Evolutionary conservation across 306 rosid species (phyloP).

Genomic region (Delonix regia): DNA sequence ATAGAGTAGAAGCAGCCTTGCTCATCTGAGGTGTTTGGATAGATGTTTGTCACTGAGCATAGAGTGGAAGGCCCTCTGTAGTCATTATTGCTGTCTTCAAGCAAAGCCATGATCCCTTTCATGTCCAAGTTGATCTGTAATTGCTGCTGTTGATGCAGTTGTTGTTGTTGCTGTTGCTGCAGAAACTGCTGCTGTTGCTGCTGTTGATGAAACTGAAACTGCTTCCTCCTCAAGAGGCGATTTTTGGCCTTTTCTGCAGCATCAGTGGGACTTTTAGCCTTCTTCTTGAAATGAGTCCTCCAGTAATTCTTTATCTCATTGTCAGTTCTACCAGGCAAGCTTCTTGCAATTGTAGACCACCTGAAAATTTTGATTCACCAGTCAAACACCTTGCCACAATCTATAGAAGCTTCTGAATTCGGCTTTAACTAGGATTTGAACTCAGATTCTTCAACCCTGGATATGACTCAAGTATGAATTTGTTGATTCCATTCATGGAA

Average conservation of each 20-base stretch:
- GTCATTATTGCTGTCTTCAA: constrained; percentile 50
- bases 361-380: constrained; percentile 33
- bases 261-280: constrained; percentile 50
- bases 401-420: too few relatives aligned
- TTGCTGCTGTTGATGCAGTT: constrained; percentile 50
- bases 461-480: too few relatives aligned
- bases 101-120: constrained; percentile 57
- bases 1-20: constrained; percentile 48
- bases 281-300: constrained; percentile 92
- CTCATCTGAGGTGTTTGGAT: constrained; percentile 52
- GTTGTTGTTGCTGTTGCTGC: constrained; percentile 48
- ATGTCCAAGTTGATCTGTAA: constrained; percentile 52
- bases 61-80: constrained; percentile 28
- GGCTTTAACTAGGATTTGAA: too few relatives aligned
- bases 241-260: constrained; percentile 54
- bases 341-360: constrained; percentile 95
- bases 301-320: constrained; percentile 92
- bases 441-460: too few relatives aligned
- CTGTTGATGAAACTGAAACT: constrained; percentile 61
- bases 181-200: constrained; percentile 43
- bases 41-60: constrained; percentile 40
- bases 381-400: too few relatives aligned
- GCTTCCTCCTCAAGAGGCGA: constrained; percentile 59
- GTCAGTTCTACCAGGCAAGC: constrained; percentile 93
- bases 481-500: too few relatives aligned